Base-by-base conservation (phyloP, 352 stramenopile genomes). In the Globisporangium okanoganense region DNA sequence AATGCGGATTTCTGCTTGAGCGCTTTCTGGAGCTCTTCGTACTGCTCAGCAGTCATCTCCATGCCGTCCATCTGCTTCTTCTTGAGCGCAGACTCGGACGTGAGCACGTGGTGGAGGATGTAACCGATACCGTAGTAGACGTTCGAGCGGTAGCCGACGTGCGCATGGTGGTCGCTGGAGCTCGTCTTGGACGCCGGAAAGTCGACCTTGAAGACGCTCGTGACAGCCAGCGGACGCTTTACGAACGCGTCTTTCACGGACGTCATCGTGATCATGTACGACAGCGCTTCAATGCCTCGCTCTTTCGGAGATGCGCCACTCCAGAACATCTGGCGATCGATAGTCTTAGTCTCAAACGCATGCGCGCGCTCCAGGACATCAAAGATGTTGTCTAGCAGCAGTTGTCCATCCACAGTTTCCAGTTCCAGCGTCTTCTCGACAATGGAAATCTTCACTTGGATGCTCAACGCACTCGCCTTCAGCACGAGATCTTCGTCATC, bases 21-120 rank as follows among this genome's bases (percentile, higher is more conserved):
- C 49, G 98, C 85, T 53, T 95, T 88, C 72, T 98, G 92, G 18
- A 99, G 77, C 71, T 99, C 87, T 80, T 99, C 96, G 71, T 99
- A 99, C 73, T 99, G 95, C 61, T 99, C 95, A 35, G 95, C 84
- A 0, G 94, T 98, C 59, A 99, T 92, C 64, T 99, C 96, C 78
- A 98, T 98, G 10, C 94, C 94, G 33, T 95, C 83, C 78, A 99
- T 98, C 64, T 97, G 88, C 76, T 98, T 97, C 58, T 91, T 96
- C 55, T 97, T 95, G 6, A 99, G 79, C 50, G 95, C 90, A 56
- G 97, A 79, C 61, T 98, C 92, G 29, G 92, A 97, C 24, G 96
- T 98, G 25, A 97, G 75, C 18, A 98, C 74, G 64, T 97, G 84
- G 53, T 96, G 88, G 53, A 99, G 90, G 33, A 98, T 96, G 55